Evolutionary conservation across 306 rosid genomes (phyloP), one percentile per base, ranked within the genome.

Genomic region (Rosa rugosa): DNA sequence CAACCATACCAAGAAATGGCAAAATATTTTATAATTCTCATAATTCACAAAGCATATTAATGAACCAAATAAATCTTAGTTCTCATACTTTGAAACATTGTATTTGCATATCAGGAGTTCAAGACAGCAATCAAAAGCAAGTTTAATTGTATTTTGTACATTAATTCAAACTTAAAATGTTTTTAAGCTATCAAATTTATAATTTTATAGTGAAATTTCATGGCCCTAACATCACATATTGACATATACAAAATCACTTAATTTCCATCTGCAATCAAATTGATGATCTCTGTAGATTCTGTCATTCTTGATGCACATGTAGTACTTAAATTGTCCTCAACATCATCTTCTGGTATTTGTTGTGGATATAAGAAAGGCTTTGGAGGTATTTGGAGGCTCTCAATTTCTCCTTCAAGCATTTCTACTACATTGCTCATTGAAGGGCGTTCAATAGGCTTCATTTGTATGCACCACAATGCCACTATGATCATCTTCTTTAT

Each of bases 361-460:
- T 59, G 65, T 59, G 65, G 65, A 59, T 59, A 59, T 23, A 59
- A 59, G 65, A 23, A 59, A 59, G 65, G 65, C 34, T 22, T 59
- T 23, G 65, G 65, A 59, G 65, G 65, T 59, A 59, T 59, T 10
- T 59, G 65, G 36, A 59, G 65, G 65, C 17, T 59, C 36, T 59
- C 65, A 9, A 59, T 59, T 11, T 59, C 34, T 23, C 65, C 65
- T 59, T 59, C 65, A 23, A 59, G 65, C 65, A 59, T 59, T 59
- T 59, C 36, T 22, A 59, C 36, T 59, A 59, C 71, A 16, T 66
- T 40, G 23, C 23, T 66, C 71, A 66, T 40, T 6, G 46, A 34
- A 6, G 46, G 42, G 31, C 65, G 64, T 22, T 57, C 64, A 10
- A 11, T 4, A 23, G 65, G 65, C 6, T 59, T 59, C 65, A 59